These are phyloP conservation scores for Fusarium musae DNA, from an alignment of 2,329 filamentous ascomycete species.

Conservation along the genomic window DNA sequence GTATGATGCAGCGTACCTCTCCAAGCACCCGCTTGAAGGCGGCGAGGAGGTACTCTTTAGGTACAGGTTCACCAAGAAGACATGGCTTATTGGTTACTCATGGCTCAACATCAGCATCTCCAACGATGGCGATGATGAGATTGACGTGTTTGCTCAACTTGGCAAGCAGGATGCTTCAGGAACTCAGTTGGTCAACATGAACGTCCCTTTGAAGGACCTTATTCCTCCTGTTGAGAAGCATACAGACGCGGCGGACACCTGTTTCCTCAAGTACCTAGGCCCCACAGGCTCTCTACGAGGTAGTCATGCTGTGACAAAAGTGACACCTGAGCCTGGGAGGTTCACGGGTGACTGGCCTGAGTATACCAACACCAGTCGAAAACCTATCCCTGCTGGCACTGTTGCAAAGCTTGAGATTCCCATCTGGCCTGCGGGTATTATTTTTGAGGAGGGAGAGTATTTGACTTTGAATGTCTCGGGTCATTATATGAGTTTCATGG, in stretches of 20 bases:
- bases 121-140: not conserved
- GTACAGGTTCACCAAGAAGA: not conserved
- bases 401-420: not conserved
- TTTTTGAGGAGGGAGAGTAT: not conserved
- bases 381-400: not conserved
- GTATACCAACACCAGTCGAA: not conserved
- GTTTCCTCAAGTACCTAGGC: not conserved
- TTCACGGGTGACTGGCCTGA: not conserved
- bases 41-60: not conserved
- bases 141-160: not conserved
- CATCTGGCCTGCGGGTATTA: not conserved
- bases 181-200: not conserved
- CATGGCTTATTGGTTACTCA: not conserved
- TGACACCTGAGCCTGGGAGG: not conserved
- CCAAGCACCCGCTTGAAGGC: not conserved
- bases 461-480: not conserved
- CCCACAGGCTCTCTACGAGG: not conserved
- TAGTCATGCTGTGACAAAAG: not conserved
- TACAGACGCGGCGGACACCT: not conserved
- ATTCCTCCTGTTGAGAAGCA: not conserved
- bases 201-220: not conserved
- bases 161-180: not conserved
- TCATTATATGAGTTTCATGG: slow-evolving; percentile 2
- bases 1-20: not conserved
- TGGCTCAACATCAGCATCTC: not conserved